phyloP scores from a whole-genome alignment of 495 filamentous ascomycete genomes.

The Podospora didyma region DNA sequence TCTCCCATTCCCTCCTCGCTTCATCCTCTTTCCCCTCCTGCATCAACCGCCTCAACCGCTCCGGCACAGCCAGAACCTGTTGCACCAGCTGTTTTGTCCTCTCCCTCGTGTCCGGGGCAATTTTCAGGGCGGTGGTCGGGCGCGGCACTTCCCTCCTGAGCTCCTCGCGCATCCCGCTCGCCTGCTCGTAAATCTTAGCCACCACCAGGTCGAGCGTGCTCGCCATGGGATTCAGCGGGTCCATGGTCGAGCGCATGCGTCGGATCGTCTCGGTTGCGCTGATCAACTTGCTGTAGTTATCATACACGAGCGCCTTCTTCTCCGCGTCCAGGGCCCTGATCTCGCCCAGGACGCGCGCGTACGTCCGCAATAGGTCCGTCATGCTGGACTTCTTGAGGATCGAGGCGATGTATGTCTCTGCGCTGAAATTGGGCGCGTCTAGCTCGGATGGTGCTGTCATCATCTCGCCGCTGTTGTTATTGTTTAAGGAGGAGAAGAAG shows the following conservation, averaged over 20 bases:
- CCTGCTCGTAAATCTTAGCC: conserved; percentile 74
- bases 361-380: conserved; percentile 58
- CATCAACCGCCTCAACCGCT: conserved; percentile 60
- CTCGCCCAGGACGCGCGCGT: conserved; percentile 65
- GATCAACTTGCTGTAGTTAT: conserved; percentile 96
- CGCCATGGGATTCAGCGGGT: conserved; percentile 64
- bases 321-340: conserved; percentile 90
- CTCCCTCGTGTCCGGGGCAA: conserved; percentile 30
- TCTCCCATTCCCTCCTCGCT: conserved; percentile 55
- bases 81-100: conserved; percentile 63
- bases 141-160: conserved; percentile 42
- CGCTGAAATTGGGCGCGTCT: conserved; percentile 54
- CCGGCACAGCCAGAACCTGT: conserved; percentile 62
- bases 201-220: conserved; percentile 74
- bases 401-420: conserved; percentile 56
- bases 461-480: conserved; percentile 25
- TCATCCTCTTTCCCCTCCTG: conserved; percentile 59
- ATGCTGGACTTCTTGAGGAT: conserved; percentile 62
- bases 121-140: conserved; percentile 20
- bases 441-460: conserved; percentile 44
- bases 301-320: conserved; percentile 93
- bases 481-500: conserved; percentile 19
- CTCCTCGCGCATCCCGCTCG: conserved; percentile 56
- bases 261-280: conserved; percentile 92
- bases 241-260: conserved; percentile 70